Base-by-base conservation (phyloP, 2,329 filamentous ascomycete genomes). In the Karstenula rhodostoma region DNA sequence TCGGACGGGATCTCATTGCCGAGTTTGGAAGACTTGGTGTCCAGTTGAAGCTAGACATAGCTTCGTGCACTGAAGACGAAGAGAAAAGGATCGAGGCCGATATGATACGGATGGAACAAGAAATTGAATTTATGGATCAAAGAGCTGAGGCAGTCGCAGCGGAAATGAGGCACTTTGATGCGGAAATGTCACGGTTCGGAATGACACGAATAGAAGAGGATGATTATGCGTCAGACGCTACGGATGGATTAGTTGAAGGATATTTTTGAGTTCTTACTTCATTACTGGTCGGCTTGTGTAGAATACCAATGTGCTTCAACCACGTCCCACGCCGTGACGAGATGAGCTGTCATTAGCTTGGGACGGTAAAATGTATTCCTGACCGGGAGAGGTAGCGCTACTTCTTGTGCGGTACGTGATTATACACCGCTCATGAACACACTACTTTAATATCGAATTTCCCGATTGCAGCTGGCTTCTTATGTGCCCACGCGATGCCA, bases 401-500 rank as follows among this genome's bases (percentile, higher is more conserved):
- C 9, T 43, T 23, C 1, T 7, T 22, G 4, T 7, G 3, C n/a
- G 4, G n/a, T 10, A 29, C 19, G n/a, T 10, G 29, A 2, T 15
- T 13, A 12, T 17, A 47, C 23, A n/a, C 1, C 23, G 8, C 40
- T 10, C 22, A 17, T 52, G 29, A 32, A 27, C 23, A 58, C 29
- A 62, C 50, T 46, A 75, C 43, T 59, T 76, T 73, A 8, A 81
- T 67, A 0, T 78, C 74, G 17, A 77, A 74, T 49, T 77, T 67
- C 0, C 67, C 63, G 0, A 74, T 73, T 0, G 78, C 65, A 13
- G 65, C 10, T 1, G 79, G 79, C 25, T 72, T 77, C 1, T 66
- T 69, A 27, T 82, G 49, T 7, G 72, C 70, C 82, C 82, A 84
- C 8, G 60, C 55, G 17, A 84, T 81, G 0, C 82, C 82, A 9